Evolutionary conservation across 2,329 filamentous ascomycete genomes (phyloP).

Genomic region (Neoarthrinium moseri): DNA sequence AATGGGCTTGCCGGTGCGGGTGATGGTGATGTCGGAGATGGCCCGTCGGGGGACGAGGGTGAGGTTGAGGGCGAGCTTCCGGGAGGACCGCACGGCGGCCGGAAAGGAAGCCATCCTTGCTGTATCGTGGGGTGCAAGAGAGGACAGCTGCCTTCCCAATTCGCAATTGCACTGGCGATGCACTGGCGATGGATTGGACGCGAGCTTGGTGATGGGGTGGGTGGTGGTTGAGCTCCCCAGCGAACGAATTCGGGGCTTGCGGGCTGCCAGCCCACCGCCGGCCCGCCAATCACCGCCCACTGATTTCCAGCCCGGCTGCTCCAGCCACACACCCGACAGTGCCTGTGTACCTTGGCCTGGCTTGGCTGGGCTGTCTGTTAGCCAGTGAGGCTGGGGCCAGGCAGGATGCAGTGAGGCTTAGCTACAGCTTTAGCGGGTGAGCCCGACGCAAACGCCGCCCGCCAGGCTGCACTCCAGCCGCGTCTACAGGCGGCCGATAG

Average conservation of each 20-base stretch:
- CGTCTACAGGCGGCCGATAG: slow-evolving; percentile 21
- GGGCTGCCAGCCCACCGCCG: slow-evolving; percentile 1
- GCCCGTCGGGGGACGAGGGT: slow-evolving; percentile 51
- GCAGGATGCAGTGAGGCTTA: no score
- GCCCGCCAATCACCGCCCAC: slow-evolving; percentile 13
- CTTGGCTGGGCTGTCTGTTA: no score
- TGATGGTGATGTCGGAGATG: slow-evolving; percentile 85
- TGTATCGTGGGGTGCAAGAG: slow-evolving; percentile 28
- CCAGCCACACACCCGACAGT: not conserved
- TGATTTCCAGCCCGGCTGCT: slow-evolving; percentile 9
- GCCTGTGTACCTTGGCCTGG: slow-evolving; percentile 1
- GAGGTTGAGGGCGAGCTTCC: slow-evolving; percentile 44
- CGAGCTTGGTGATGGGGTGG: not conserved
- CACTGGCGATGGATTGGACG: no score
- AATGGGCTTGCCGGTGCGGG: slow-evolving; percentile 93
- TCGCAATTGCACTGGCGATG: slow-evolving; percentile 18
- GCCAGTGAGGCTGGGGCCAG: no score
- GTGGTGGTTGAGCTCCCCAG: slow-evolving; percentile 8
- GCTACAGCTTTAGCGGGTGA: no score
- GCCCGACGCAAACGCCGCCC: no score
- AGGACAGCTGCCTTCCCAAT: slow-evolving; percentile 27
- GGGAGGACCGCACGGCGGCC: slow-evolving; percentile 53
- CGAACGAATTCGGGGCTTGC: slow-evolving; percentile 7
- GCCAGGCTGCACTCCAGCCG: slow-evolving; percentile 39
- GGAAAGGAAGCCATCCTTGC: slow-evolving; percentile 57